Evolutionary conservation across 805 yeast species (phyloP), one percentile per base, ranked within the genome.

Genomic region (Saturnispora mendoncae): DNA sequence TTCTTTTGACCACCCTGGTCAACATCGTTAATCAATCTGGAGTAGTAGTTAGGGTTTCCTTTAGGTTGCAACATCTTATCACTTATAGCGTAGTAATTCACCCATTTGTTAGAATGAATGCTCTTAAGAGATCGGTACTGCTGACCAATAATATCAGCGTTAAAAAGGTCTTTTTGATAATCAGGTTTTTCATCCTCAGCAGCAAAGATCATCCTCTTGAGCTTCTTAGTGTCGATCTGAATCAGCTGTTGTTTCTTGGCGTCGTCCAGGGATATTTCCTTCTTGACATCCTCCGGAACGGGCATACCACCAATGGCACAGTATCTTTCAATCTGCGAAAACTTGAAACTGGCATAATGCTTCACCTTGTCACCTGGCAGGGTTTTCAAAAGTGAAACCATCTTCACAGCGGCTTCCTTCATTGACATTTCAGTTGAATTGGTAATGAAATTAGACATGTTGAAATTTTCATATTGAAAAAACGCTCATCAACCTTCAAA

Each of bases 31-130:
- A 80, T 50, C 40, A 87, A 67, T 53, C 92, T 71, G 31, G 69
- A 72, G 54, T 87, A 87, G 56, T 87, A 87, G 36, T 69, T 60
- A 2, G 94, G 86, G 60, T 85, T 84, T 2, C 95, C 95, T 53
- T 80, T 78, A n/a, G 97, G 97, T 50, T 61, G 68, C 52, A 75
- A 61, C 49, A 87, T 61, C 55, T 81, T 81, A 33, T 76, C 81
- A 42, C 78, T 78, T 27, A 78, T 70, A 46, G 71, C 66, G 56
- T 83, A 84, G 53, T 76, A 76, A 44, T 72, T 71, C 51, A 67
- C 69, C 66, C 78, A 78, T 53, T 78, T 78, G 55, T 78, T 79
- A 42, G 69, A 71, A 43, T 70, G 69, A 44, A 81, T 59, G 48
- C 71, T 74, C 36, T 77, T 66, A 41, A 81, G 58, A 3, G 88